A percentile compares a stretch with the other conserved stretches of the same genome.
phyloP scores from a whole-genome alignment of 2,329 filamentous ascomycete species.

The Fusarium papillatum region DNA sequence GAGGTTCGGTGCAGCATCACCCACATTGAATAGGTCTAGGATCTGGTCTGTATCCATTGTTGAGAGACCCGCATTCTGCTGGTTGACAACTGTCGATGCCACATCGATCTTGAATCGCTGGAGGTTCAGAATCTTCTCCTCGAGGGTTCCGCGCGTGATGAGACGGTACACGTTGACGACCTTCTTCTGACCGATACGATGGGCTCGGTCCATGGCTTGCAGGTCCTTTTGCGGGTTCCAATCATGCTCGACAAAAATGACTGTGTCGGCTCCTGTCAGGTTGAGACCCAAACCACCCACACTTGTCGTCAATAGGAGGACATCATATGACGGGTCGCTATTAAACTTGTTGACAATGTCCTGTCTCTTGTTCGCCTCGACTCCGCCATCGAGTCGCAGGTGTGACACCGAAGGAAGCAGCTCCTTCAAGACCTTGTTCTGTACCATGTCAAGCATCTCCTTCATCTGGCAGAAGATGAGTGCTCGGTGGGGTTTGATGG shows the following conservation, averaged over 20 bases:
- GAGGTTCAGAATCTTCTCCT: conserved; percentile 98
- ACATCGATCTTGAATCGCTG: conserved; percentile 99
- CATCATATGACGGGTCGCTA: conserved; percentile 96
- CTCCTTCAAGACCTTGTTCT: conserved; percentile 90
- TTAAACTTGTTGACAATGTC: conserved; percentile 99
- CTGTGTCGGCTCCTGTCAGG: conserved; percentile 95
- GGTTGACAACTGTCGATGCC: conserved; percentile 97
- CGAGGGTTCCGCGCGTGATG: conserved; percentile 94
- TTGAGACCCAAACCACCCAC: conserved; percentile 96
- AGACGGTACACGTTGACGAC: conserved; percentile 99
- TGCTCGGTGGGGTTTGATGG: conserved; percentile 95
- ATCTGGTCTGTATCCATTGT: conserved; percentile 99
- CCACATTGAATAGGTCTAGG: conserved; percentile 93
- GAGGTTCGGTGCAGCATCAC: conserved; percentile 79
- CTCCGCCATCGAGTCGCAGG: conserved; percentile 92
- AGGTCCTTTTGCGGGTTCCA: conserved; percentile 99
- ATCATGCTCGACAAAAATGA: conserved; percentile 99
- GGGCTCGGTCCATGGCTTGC: conserved; percentile 98
- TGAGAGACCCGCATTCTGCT: conserved; percentile 93
- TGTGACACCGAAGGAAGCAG: conserved; percentile 95
- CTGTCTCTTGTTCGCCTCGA: conserved; percentile 94
- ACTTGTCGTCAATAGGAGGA: conserved; percentile 92
- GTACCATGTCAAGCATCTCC: conserved; percentile 99
- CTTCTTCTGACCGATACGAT: conserved; percentile 99
- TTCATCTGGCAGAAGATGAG: conserved; percentile 99